Conservation (phyloP, 192 early-diverging fungal genomes). For the Lunasporangiospora selenospora region DNA sequence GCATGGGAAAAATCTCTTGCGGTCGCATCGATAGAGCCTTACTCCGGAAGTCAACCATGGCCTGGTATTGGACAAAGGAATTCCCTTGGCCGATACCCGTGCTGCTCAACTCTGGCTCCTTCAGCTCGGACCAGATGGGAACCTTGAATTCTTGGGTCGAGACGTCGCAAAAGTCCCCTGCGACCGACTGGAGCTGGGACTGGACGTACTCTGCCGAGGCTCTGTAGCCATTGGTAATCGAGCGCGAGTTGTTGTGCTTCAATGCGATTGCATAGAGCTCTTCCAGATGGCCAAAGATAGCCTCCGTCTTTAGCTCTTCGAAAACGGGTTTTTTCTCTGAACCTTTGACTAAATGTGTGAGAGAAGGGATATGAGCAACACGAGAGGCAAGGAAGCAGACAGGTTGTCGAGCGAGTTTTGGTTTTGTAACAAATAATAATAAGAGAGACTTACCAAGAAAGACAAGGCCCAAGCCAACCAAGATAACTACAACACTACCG, state of each 20-base stretch:
- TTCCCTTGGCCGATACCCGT: constrained; percentile 15
- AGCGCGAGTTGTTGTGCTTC: constrained; percentile 49
- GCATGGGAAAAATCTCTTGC: too few relatives aligned
- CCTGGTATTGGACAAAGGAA: constrained; percentile 39
- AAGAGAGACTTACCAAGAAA: too few relatives aligned
- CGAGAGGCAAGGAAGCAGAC: too few relatives aligned
- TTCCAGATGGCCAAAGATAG: constrained; percentile 40
- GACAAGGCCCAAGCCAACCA: too few relatives aligned
- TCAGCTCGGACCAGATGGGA: constrained; percentile 52
- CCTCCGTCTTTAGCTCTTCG: not conserved
- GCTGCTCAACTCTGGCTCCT: constrained; percentile 41
- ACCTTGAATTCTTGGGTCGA: constrained; percentile 56
- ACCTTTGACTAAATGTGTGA: too few relatives aligned
- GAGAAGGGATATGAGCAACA: too few relatives aligned
- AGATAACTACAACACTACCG: too few relatives aligned
- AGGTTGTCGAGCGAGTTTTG: too few relatives aligned
- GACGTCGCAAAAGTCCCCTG: constrained; percentile 47
- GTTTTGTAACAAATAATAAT: too few relatives aligned
- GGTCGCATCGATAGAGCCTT: constrained; percentile 22
- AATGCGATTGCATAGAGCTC: constrained; percentile 42
- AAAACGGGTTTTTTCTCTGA: too few relatives aligned
- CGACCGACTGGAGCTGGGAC: constrained; percentile 53
- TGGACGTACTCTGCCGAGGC: constrained; percentile 68
- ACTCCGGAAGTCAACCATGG: constrained; percentile 57
- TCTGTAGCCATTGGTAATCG: constrained; percentile 49